Evolutionary conservation across 371 early-diverging fungal species (phyloP).

Genomic region (Mucor piriformis): DNA sequence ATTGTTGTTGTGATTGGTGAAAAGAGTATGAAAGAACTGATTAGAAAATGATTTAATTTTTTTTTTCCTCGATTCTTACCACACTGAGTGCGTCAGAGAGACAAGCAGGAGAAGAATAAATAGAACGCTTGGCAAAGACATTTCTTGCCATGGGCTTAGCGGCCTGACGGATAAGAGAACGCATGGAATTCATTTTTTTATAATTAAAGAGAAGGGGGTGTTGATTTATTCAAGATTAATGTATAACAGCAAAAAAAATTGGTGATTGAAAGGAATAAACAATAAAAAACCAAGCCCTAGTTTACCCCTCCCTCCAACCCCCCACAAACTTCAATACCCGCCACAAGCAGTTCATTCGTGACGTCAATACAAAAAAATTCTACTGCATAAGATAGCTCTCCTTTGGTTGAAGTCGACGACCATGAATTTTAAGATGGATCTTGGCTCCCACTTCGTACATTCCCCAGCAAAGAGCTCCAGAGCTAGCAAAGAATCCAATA

Average conservation of each 20-base stretch:
- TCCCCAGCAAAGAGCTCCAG: conserved; percentile 37
- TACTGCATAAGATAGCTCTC: no score
- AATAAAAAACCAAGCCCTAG: conserved; percentile 2
- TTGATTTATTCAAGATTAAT: conserved; percentile 10
- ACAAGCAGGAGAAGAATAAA: conserved; percentile 52
- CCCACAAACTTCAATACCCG: background rate
- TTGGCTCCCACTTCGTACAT: conserved; percentile 47
- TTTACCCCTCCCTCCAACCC: conserved; percentile 17
- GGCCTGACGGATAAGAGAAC: conserved; percentile 48
- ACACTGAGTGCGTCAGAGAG: conserved; percentile 73
- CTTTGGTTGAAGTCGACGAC: no score
- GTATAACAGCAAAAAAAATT: conserved; percentile 8
- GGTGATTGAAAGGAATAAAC: conserved; percentile 9
- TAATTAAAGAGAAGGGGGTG: conserved; percentile 27
- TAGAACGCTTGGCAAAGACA: conserved; percentile 48
- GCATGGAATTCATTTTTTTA: conserved; percentile 47
- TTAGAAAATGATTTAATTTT: background rate
- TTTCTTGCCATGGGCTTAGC: conserved; percentile 30
- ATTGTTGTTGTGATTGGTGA: background rate
- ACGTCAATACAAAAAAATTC: no score
- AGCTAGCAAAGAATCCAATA: conserved; percentile 29
- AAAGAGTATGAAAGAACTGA: conserved; percentile 2
- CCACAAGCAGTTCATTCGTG: background rate
- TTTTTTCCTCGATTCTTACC: no score
- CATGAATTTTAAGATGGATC: conserved; percentile 17